A percentile compares a stretch with the other conserved stretches of the same genome.
phyloP scores from a whole-genome alignment of 495 filamentous ascomycete genomes.

The Lasiosphaeria miniovina region DNA sequence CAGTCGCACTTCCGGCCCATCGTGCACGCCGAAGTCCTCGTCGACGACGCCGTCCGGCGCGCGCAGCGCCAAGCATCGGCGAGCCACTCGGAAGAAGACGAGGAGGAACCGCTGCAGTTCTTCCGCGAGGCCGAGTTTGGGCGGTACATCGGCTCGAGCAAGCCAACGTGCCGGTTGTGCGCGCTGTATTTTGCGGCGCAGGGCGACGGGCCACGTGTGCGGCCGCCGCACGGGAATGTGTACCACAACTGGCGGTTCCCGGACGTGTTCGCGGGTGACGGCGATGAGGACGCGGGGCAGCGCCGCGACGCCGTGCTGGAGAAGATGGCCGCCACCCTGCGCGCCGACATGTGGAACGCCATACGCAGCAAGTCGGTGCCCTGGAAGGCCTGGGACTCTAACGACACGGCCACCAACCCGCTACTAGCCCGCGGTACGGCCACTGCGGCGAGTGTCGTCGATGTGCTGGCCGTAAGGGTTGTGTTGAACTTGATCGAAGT shows the following conservation, averaged over 20 bases:
- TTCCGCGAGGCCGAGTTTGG: conserved; percentile 25
- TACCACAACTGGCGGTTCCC: conserved; percentile 32
- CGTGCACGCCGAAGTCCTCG: conserved; percentile 37
- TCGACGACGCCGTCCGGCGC: conserved; percentile 8
- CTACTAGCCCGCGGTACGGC: too few relatives aligned
- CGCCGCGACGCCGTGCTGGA: too few relatives aligned
- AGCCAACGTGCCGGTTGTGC: conserved; percentile 41
- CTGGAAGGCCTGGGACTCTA: too few relatives aligned
- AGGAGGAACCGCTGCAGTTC: conserved; percentile 20
- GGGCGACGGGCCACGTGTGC: conserved; percentile 20
- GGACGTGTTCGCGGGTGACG: neutral
- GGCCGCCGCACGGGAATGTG: conserved; percentile 30
- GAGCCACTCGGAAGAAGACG: neutral
- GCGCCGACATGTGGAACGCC: too few relatives aligned
- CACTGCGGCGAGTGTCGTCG: too few relatives aligned
- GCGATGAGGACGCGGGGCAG: too few relatives aligned
- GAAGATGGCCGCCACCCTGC: too few relatives aligned
- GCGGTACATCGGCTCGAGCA: conserved; percentile 37
- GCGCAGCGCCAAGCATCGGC: neutral
- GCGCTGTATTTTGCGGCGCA: conserved; percentile 29
- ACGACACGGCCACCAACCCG: too few relatives aligned
- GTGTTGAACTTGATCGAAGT: too few relatives aligned
- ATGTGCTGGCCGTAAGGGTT: too few relatives aligned
- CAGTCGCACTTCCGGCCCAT: conserved; percentile 16
- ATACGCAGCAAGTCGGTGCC: too few relatives aligned